These are phyloP conservation scores for Coniochaeta sp. DNA, from an alignment of 2,329 filamentous ascomycete species.

Conservation along the genomic window DNA sequence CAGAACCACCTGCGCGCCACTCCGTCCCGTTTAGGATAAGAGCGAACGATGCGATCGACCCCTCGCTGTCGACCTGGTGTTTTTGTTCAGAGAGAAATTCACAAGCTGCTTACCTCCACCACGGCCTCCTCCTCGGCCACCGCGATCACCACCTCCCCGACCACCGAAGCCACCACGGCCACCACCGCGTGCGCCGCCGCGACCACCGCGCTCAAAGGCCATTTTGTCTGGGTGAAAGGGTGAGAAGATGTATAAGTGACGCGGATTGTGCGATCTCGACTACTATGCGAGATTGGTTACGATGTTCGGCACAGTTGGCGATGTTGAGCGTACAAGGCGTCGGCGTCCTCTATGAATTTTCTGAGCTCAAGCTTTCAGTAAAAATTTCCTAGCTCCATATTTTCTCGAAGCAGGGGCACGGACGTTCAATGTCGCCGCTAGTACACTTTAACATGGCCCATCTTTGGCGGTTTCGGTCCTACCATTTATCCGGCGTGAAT, in stretches of 20 bases:
- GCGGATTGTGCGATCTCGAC: neutral
- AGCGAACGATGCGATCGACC: neutral
- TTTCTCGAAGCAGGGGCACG: neutral
- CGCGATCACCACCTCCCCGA: constrained; percentile 23
- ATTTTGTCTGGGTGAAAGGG: constrained; percentile 17
- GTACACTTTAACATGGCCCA: neutral
- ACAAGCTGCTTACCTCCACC: constrained; percentile 19
- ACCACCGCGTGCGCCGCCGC: constrained; percentile 26
- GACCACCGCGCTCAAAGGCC: constrained; percentile 35
- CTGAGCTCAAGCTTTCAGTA: constrained; percentile 1
- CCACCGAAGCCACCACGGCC: constrained; percentile 22
- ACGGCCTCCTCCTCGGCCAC: constrained; percentile 16
- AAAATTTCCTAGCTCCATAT: constrained; percentile 3
- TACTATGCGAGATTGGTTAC: neutral
- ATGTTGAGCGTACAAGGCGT: neutral
- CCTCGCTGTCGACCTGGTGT: neutral
- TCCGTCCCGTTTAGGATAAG: neutral
- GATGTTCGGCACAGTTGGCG: neutral
- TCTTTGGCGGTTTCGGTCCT: neutral
- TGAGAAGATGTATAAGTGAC: constrained; percentile 1
- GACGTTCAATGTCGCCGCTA: neutral
- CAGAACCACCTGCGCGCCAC: neutral
- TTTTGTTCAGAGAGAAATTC: neutral
- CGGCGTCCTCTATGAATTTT: neutral
- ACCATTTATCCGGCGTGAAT: neutral